A percentile compares a stretch with the other conserved stretches of the same genome.
Conservation (phyloP, 2,329 filamentous ascomycete genomes). For the Daldinia sp. region DNA sequence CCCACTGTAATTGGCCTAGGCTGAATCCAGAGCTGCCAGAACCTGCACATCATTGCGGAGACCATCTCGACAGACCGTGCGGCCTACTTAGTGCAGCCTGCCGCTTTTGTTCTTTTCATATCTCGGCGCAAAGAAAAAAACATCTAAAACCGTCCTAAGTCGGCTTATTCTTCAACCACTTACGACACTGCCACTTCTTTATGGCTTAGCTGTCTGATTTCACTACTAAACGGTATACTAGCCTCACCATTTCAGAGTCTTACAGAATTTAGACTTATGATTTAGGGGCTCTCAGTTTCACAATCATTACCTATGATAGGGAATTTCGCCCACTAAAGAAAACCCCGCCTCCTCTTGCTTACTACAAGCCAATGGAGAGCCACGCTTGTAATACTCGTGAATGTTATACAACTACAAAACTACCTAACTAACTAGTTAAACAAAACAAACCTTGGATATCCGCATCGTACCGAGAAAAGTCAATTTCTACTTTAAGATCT, state of each 20-base stretch:
- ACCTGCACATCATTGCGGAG: slow-evolving; percentile 41
- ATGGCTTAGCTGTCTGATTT: slow-evolving; percentile 9
- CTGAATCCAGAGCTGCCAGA: slow-evolving; percentile 23
- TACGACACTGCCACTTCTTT: slow-evolving; percentile 12
- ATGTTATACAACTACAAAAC: not conserved
- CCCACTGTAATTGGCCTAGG: slow-evolving; percentile 25
- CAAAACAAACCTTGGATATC: not conserved
- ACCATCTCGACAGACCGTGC: slow-evolving; percentile 6
- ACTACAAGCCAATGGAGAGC: not conserved
- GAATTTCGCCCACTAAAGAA: not conserved
- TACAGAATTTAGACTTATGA: not conserved
- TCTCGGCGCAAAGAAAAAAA: slow-evolving; percentile 16
- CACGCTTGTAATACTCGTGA: not conserved
- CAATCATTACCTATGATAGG: too few species aligned
- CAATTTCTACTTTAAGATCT: not conserved
- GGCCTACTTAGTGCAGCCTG: slow-evolving; percentile 17
- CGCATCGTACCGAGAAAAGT: not conserved
- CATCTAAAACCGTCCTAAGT: slow-evolving; percentile 12
- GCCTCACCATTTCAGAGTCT: not conserved
- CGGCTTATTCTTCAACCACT: slow-evolving; percentile 11
- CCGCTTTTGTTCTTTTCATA: slow-evolving; percentile 27
- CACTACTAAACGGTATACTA: not conserved
- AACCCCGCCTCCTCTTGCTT: slow-evolving; percentile 3
- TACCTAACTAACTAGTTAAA: too few species aligned
- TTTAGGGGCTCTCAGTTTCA: not conserved